Evolutionary conservation across 2,329 filamentous ascomycete genomes (phyloP).

Genomic region (Alternaria panax): DNA sequence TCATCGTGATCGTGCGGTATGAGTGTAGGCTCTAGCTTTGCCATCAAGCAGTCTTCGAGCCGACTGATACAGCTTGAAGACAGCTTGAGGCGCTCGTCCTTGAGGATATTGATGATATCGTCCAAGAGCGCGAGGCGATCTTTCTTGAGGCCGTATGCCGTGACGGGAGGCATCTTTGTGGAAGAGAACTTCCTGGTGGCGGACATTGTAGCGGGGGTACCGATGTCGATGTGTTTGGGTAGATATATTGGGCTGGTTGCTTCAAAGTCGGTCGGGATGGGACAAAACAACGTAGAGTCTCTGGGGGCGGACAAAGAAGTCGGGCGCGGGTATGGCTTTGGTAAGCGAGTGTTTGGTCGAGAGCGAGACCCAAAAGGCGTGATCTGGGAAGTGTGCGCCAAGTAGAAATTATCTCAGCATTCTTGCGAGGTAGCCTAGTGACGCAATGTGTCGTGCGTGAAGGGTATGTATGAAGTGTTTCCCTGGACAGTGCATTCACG

Average conservation of each 20-base stretch:
- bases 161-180: background rate
- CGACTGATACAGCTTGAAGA: background rate
- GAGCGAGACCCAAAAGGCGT: too few species aligned
- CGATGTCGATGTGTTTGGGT: background rate
- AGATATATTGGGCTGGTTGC: rapidly evolving
- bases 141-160: background rate
- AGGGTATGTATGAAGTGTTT: background rate
- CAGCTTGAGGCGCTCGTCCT: background rate
- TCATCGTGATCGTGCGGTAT: background rate
- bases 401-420: rapidly evolving
- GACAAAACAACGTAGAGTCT: background rate
- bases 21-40: background rate
- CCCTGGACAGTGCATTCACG: background rate
- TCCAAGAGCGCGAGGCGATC: background rate
- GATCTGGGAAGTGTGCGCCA: rapidly evolving
- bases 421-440: background rate
- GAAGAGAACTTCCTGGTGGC: background rate
- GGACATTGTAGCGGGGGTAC: background rate
- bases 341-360: too few species aligned
- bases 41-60: background rate
- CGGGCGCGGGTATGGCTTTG: too few species aligned
- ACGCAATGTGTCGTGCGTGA: background rate
- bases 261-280: background rate
- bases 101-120: background rate
- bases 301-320: background rate